Evolutionary conservation across 2,329 filamentous ascomycete genomes (phyloP), one percentile per base, ranked within the genome.

Genomic region (Sphaerulina vaccinii): DNA sequence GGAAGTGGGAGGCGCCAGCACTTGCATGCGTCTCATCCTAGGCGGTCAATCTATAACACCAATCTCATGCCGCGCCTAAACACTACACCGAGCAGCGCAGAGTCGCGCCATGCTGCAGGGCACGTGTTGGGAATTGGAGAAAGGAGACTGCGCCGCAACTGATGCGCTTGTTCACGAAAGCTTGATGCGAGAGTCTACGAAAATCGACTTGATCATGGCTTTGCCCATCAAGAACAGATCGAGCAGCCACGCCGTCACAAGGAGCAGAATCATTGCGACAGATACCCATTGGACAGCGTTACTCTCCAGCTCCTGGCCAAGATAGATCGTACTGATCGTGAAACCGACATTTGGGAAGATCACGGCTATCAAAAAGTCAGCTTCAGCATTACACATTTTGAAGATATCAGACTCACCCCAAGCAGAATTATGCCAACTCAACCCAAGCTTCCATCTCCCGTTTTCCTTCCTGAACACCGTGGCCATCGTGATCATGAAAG

Each of bases 261-360:
- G 65, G n/a, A 79, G 58, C 10, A 83, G 66, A 0, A 80, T 80
- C 75, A 85, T 75, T 16, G 74, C 80, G 10, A 77, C 79, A 0
- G 76, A 76, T 16, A 84, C 71, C 60, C 78, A 79, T 62, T 75
- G 59, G 3, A 85, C 68, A 0, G 72, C 79, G 0, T 73, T 57
- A 57, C 79, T 85, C 2, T 74, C 66, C 6, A 85, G 67, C 29
- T 62, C 60, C 39, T 62, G 72, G 1, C 79, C 83, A 33, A 85
- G 72, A 18, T 79, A 72, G 39, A 86, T 80, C 8, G 78, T 79
- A 0, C 80, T 77, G 37, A 86, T 72, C 0, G 80, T 81, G 52
- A 85, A 80, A 0, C 83, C 83, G 1, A 80, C 80, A 54, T 86
- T 86, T 6, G 83, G 83, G 63, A 86, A 86, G 33, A 86, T 78